phyloP scores from a whole-genome alignment of 2,329 filamentous ascomycete species.

The Chrysoporthe puriensis region DNA sequence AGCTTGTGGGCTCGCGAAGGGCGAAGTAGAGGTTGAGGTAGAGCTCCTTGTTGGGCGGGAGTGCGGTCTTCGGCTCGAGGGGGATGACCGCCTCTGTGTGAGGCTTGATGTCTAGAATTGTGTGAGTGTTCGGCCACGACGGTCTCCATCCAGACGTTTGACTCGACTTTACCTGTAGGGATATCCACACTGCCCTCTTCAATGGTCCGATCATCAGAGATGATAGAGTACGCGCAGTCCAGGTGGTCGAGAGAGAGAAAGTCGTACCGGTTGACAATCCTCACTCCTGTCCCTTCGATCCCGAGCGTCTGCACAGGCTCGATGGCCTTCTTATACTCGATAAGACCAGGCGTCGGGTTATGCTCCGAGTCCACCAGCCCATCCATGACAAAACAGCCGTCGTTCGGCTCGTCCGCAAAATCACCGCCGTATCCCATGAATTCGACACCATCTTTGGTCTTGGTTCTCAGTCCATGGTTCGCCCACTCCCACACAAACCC shows the following conservation, averaged over 20 bases:
- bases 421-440: conserved; percentile 60
- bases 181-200: conserved; percentile 44
- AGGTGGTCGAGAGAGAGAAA: conserved; percentile 56
- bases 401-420: conserved; percentile 61
- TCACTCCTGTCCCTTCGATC: conserved; percentile 46
- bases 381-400: conserved; percentile 58
- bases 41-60: conserved; percentile 37
- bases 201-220: conserved; percentile 43
- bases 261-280: conserved; percentile 58
- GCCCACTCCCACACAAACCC: conserved; percentile 67
- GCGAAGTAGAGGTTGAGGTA: conserved; percentile 55
- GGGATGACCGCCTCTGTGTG: conserved; percentile 43
- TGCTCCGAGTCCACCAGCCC: conserved; percentile 53
- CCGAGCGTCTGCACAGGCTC: conserved; percentile 59
- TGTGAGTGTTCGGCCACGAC: neutral
- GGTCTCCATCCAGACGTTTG: neutral
- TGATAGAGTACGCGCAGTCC: conserved; percentile 46
- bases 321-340: conserved; percentile 61
- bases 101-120: conserved; percentile 46
- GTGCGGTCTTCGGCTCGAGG: conserved; percentile 31
- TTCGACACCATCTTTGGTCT: conserved; percentile 44
- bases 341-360: conserved; percentile 53
- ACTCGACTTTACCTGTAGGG: conserved; percentile 40
- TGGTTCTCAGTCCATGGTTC: conserved; percentile 54
- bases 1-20: conserved; percentile 48